These are phyloP conservation scores for Oryza glaberrima DNA, from an alignment of 176 grass and related monocot genomes.

Conservation along the genomic window DNA sequence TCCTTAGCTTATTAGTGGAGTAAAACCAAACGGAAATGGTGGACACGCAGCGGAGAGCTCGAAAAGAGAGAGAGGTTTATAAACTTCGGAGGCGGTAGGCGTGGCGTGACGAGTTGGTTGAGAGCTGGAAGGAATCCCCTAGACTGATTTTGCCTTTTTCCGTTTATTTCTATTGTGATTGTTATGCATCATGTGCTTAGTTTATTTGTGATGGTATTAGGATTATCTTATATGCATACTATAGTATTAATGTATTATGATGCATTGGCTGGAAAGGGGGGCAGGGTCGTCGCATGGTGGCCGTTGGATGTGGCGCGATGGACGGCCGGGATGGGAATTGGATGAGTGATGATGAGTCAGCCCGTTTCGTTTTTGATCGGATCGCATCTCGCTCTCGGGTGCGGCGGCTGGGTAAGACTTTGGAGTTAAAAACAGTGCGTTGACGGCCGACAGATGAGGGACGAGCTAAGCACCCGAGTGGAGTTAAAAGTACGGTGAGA, in stretches of 20 bases:
- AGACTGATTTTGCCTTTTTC: not conserved
- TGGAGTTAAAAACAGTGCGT: conserved; percentile 21
- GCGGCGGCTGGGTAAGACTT: conserved; percentile 12
- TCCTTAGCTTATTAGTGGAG: conserved; percentile 6
- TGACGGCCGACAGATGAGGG: conserved; percentile 41
- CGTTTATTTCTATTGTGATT: conserved; percentile 33
- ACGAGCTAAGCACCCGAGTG: not conserved
- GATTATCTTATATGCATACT: not conserved
- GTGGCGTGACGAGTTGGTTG: conserved; percentile 42
- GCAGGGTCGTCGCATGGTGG: not conserved
- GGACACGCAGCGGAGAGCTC: not conserved
- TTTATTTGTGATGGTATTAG: conserved; percentile 34
- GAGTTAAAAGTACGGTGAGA: not conserved
- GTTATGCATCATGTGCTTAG: conserved; percentile 41
- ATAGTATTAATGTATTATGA: not conserved
- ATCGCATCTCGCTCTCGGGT: not conserved
- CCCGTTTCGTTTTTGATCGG: not conserved
- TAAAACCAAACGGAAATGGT: conserved; percentile 18
- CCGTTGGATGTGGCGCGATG: conserved; percentile 3
- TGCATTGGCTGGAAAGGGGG: conserved; percentile 14
- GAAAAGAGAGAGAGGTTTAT: conserved; percentile 22
- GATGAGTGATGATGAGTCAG: conserved; percentile 38
- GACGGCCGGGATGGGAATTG: not conserved
- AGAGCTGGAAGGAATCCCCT: conserved; percentile 50
- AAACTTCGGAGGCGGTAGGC: conserved; percentile 17